Base-by-base conservation (phyloP, 2,329 filamentous ascomycete species). In the Calonectria leucothoes region DNA sequence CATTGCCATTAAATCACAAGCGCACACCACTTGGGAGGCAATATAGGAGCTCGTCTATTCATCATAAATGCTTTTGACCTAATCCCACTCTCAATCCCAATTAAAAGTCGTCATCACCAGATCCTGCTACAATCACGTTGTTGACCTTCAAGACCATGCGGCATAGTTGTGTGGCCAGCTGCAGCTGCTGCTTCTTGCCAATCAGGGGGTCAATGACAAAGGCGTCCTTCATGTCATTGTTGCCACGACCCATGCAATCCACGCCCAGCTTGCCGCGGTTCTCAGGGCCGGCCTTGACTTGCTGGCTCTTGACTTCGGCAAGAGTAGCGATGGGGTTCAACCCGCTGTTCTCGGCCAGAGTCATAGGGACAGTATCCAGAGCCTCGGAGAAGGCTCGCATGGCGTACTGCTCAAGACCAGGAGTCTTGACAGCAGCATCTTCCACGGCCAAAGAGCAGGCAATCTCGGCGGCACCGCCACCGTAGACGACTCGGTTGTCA, bases 141-240 rank as follows among this genome's bases (percentile, higher is more conserved):
- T 98, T 98, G 83, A 96, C 92, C 92, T 98, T 98, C 80, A 98
- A 90, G 78, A 98, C 96, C 96, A 99, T 98, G 78, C 97, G 93
- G 89, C 97, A 98, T 79, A 99, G 89, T 88, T 99, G 97, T 66
- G 97, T 99, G 37, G 97, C 97, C 77, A 99, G 91, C 87, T 98
- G 92, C 74, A 99, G 91, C 87, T 99, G 97, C 88, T 98, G 96
- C 86, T 95, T 94, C 91, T 99, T 99, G 80, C 97, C 97, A 84
- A 99, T 99, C 82, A 99, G 88, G 67, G 97, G 97, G 83, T 99
- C 97, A 83, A 99, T 98, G 78, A 98, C 97, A 85, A 99, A 99
- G 78, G 97, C 94, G 80, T 98, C 93, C 88, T 94, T 96, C 97
- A 99, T 99, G 87, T 98, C 93, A 86, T 98, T 98, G 88, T 91